These are phyloP conservation scores for Paraurostyla sp. DNA, from an alignment of 73 alveolate genomes.

Conservation along the genomic window DNA sequence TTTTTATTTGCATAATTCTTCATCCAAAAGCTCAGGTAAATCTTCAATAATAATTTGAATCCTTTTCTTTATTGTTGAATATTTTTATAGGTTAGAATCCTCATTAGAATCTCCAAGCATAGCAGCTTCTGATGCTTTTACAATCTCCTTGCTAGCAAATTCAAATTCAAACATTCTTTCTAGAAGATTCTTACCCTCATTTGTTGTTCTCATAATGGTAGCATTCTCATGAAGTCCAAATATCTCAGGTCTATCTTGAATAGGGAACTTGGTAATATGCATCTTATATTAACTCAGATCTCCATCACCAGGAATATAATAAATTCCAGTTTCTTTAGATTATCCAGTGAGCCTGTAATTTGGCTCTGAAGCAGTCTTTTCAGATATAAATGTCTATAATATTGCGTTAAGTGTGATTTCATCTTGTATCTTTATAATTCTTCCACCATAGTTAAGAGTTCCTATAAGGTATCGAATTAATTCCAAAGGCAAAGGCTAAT, in stretches of 20 bases:
- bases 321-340: slow-evolving; percentile 55
- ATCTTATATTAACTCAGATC: slow-evolving; percentile 24
- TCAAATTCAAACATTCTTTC: slow-evolving; percentile 72
- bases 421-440: slow-evolving; percentile 68
- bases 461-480: slow-evolving; percentile 68
- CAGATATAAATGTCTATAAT: slow-evolving; percentile 49
- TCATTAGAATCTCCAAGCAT: slow-evolving; percentile 62
- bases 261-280: slow-evolving; percentile 66
- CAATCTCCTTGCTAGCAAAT: slow-evolving; percentile 70
- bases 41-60: slow-evolving; percentile 72
- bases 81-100: slow-evolving; percentile 53
- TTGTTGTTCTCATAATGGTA: slow-evolving; percentile 57
- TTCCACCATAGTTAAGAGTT: slow-evolving; percentile 76
- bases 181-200: slow-evolving; percentile 64
- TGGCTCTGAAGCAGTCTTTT: slow-evolving; percentile 21
- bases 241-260: slow-evolving; percentile 70
- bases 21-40: slow-evolving; percentile 74
- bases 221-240: slow-evolving; percentile 82
- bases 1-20: slow-evolving; percentile 56
- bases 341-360: slow-evolving; percentile 21
- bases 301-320: slow-evolving; percentile 60
- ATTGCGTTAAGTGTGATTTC: slow-evolving; percentile 61
- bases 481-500: slow-evolving; percentile 65
- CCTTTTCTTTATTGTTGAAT: slow-evolving; percentile 72
- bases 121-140: slow-evolving; percentile 58